These are phyloP conservation scores for Euphorbia celastroides DNA, from an alignment of 441 rosid genomes.

Conservation along the genomic window DNA sequence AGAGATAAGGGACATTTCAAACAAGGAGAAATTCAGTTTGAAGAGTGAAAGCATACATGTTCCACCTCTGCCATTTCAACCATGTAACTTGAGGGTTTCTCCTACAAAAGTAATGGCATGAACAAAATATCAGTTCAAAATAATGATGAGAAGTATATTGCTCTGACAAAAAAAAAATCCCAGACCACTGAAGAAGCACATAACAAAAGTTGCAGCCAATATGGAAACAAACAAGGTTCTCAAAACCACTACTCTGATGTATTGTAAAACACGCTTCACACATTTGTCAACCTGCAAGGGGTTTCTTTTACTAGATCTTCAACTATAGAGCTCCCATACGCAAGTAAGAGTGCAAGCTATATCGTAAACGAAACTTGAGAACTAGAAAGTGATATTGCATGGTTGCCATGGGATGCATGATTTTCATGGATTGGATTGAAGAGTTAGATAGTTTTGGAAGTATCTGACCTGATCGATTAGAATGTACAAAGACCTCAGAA, in stretches of 20 bases:
- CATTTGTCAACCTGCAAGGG: background rate
- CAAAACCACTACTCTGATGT: background rate
- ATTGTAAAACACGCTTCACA: background rate
- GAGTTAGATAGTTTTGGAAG: background rate
- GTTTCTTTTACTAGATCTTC: background rate
- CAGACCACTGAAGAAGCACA: background rate
- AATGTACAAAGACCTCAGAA: background rate
- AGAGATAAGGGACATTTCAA: slow-evolving; percentile 17
- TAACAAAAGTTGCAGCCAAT: background rate
- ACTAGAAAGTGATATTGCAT: background rate
- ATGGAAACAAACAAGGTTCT: background rate
- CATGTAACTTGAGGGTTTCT: slow-evolving; percentile 69
- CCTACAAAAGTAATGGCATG: slow-evolving; percentile 40
- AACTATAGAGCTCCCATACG: background rate
- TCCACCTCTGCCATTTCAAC: slow-evolving; percentile 91
- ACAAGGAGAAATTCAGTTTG: slow-evolving; percentile 14
- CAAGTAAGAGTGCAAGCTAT: too few species aligned
- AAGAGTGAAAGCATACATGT: slow-evolving; percentile 68
- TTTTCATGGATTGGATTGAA: background rate
- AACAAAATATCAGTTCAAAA: slow-evolving; percentile 11
- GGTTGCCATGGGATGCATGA: background rate
- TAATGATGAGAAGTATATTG: background rate
- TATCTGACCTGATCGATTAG: background rate
- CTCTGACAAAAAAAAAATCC: background rate
- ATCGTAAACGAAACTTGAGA: too few species aligned